phyloP scores from a whole-genome alignment of 192 early-diverging fungal genomes.

The Entomortierella chlamydospora region DNA sequence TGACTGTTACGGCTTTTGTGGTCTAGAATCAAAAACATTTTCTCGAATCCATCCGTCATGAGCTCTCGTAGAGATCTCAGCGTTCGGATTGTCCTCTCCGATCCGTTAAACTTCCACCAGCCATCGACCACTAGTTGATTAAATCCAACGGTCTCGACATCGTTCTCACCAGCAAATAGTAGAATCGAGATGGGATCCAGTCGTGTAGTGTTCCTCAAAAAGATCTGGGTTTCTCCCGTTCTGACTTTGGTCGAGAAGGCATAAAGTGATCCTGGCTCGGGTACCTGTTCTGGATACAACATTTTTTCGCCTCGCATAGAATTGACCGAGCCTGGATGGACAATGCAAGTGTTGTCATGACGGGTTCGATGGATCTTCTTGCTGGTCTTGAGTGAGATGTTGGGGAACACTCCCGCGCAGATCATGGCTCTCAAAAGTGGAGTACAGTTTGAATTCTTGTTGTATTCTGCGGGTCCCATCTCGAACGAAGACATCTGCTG shows the following conservation, averaged over 20 bases:
- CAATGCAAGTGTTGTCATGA: constrained; percentile 54
- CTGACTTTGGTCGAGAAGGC: constrained; percentile 58
- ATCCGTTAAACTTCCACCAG: constrained; percentile 56
- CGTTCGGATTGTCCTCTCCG: constrained; percentile 36
- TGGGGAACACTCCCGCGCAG: constrained; percentile 88
- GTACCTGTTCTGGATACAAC: constrained; percentile 24
- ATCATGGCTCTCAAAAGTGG: constrained; percentile 79
- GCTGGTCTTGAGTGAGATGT: constrained; percentile 58
- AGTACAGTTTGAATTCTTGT: constrained; percentile 67
- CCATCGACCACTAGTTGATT: constrained; percentile 53
- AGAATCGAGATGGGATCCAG: constrained; percentile 56
- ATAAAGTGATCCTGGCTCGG: constrained; percentile 54
- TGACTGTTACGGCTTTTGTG: constrained; percentile 45
- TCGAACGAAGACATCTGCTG: constrained; percentile 35
- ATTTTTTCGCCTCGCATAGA: constrained; percentile 47
- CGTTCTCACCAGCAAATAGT: constrained; percentile 56
- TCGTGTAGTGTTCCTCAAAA: constrained; percentile 54
- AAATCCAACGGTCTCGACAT: constrained; percentile 41
- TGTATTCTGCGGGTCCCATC: constrained; percentile 60
- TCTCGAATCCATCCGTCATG: constrained; percentile 52
- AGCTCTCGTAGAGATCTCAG: constrained; percentile 31
- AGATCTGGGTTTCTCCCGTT: constrained; percentile 51
- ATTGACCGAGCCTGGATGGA: constrained; percentile 59
- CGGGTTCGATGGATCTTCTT: constrained; percentile 55
- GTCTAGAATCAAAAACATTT: constrained; percentile 52